Base-by-base conservation (phyloP, 148 eudicot species). In the Rhododendron williamsianum region DNA sequence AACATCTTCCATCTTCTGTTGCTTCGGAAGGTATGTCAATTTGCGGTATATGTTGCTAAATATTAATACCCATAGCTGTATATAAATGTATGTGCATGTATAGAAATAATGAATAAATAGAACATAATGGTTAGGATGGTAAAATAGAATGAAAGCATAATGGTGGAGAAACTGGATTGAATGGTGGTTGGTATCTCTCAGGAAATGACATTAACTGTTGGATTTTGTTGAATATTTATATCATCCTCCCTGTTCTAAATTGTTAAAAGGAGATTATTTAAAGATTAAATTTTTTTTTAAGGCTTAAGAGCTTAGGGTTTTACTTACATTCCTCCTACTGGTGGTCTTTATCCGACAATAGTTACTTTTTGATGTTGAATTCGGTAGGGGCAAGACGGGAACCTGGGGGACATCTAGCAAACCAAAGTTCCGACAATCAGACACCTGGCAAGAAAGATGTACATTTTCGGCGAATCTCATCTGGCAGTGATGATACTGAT, bases 401-500 rank as follows among this genome's bases (percentile, higher is more conserved):
- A 16, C 76, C 82, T 0, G 92, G 88, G 38, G 91, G 90, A 13
- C 90, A 86, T 87, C 25, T 80, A 27, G 80, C 80, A 46, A 87
- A 80, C 86, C 92, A 90, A 85, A 89, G 76, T 43, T 77, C 89
- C 13, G 91, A 89, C 69, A 63, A 11, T 27, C 80, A 25, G 82
- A 65, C 93, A 49, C 83, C 92, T 11, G 87, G 88, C 27, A 92
- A 88, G 77, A 92, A 91, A 89, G 97, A 92, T 65, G 73, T 86
- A 87, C 92, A 91, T n/a, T 95, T 90, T 84, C 85, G 99, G 73
- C 87, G 96, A 52, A 92, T 94, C 65, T 92, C 94, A 60, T 95
- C 98, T 58, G 91, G 89, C 81, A 88, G 93, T 51, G 99, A 95
- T 87, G 91, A 71, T 71, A 71, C 94, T 10, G 98, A 97, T 87